phyloP scores from a whole-genome alignment of 192 early-diverging fungal species.

The Dissophora globulifera region DNA sequence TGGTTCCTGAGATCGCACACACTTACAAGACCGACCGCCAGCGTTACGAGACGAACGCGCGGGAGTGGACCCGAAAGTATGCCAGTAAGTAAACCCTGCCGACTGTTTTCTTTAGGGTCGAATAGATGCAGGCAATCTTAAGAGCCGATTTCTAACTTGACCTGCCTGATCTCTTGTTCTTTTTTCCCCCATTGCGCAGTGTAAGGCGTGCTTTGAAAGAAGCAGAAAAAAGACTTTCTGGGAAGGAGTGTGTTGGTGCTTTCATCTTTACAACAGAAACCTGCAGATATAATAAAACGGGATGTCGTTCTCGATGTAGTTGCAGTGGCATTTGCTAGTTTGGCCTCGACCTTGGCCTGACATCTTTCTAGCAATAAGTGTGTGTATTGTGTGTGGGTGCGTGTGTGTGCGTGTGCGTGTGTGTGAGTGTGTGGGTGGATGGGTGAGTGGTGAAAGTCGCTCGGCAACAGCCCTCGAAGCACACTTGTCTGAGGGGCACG shows the following conservation, averaged over 20 bases:
- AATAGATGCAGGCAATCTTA: too few relatives aligned
- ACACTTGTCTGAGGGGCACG: too few relatives aligned
- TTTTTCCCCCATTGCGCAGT: slow-evolving; percentile 12
- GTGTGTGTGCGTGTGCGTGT: too few relatives aligned
- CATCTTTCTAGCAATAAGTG: background rate
- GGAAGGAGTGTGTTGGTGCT: slow-evolving; percentile 19
- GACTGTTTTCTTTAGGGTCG: too few relatives aligned
- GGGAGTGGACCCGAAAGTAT: slow-evolving; percentile 96
- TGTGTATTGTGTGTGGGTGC: background rate
- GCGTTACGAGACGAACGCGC: slow-evolving; percentile 88
- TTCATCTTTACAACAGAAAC: slow-evolving; percentile 15
- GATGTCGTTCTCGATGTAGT: too few relatives aligned
- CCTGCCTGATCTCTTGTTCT: background rate
- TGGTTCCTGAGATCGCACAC: slow-evolving; percentile 98
- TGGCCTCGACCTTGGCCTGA: too few relatives aligned
- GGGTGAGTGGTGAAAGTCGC: too few relatives aligned
- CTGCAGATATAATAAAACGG: slow-evolving; percentile 37
- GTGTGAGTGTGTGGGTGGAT: too few relatives aligned
- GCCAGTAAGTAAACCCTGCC: slow-evolving; percentile 65
- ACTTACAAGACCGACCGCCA: slow-evolving; percentile 95
- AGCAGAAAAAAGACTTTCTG: background rate
- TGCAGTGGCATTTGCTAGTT: background rate
- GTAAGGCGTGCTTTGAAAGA: too few relatives aligned
- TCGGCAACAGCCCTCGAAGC: too few relatives aligned
- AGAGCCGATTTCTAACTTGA: too few relatives aligned